Conservation (phyloP, 2,329 filamentous ascomycete genomes). For the Cladosporium sp. region DNA sequence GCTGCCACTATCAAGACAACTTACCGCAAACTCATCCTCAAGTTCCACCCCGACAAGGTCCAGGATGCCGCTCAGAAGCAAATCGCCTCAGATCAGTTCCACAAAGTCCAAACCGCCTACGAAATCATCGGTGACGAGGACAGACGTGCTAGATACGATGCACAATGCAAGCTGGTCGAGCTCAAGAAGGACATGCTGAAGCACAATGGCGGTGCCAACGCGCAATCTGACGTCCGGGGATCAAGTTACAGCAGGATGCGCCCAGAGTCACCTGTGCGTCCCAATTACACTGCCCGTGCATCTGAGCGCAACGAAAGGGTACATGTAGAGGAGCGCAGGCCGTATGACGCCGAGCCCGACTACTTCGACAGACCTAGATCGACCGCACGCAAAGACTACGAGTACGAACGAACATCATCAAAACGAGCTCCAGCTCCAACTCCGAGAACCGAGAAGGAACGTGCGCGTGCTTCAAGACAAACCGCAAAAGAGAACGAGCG, state of each 20-base stretch:
- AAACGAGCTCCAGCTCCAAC: constrained; percentile 27
- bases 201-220: constrained; percentile 24
- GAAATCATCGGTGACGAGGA: constrained; percentile 81
- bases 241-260: constrained; percentile 34
- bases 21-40: constrained; percentile 87
- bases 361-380: constrained; percentile 41
- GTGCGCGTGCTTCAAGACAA: constrained; percentile 22
- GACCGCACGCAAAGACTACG: constrained; percentile 41
- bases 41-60: constrained; percentile 67
- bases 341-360: constrained; percentile 31
- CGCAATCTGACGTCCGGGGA: constrained; percentile 34
- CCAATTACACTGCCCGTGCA: constrained; percentile 28
- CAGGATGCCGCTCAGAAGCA: constrained; percentile 74
- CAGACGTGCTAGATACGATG: constrained; percentile 74
- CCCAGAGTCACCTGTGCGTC: constrained; percentile 34
- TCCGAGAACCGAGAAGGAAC: constrained; percentile 24
- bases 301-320: constrained; percentile 23
- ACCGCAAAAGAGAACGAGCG: constrained; percentile 38
- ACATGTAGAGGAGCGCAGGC: constrained; percentile 36
- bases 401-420: constrained; percentile 39
- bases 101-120: constrained; percentile 89
- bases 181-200: constrained; percentile 58
- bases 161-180: constrained; percentile 66
- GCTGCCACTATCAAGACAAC: constrained; percentile 81
- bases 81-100: constrained; percentile 82